Conservation (phyloP, 305 asterid species). For the Ilex paraguariensis region DNA sequence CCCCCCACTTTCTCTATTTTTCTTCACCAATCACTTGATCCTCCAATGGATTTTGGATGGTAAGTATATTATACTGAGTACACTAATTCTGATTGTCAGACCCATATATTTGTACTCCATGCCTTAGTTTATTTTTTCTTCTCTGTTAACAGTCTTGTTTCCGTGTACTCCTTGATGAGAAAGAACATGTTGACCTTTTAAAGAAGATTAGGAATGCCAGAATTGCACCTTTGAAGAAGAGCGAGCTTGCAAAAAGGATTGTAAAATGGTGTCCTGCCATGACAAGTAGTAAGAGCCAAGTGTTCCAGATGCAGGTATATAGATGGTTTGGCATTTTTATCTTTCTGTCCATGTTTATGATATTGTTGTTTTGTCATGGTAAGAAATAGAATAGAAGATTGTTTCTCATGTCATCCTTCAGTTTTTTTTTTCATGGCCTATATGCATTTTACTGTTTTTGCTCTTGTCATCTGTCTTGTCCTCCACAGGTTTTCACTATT, state of each 20-base stretch:
- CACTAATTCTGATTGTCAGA: background rate
- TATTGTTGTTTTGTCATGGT: too few relatives aligned
- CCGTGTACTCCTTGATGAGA: conserved; percentile 59
- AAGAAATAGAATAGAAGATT: too few relatives aligned
- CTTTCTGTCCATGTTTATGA: too few relatives aligned
- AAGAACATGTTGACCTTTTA: conserved; percentile 38
- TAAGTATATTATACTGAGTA: too few relatives aligned
- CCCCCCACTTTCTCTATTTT: too few relatives aligned
- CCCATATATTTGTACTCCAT: background rate
- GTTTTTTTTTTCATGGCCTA: too few relatives aligned
- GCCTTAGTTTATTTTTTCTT: conserved; percentile 6
- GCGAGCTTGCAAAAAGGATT: conserved; percentile 36
- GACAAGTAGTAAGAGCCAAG: conserved; percentile 41
- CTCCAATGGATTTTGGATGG: too few relatives aligned
- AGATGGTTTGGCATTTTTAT: conserved; percentile 52
- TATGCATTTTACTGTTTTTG: too few relatives aligned
- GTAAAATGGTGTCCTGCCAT: conserved; percentile 63
- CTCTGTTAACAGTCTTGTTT: conserved; percentile 52
- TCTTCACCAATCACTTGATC: too few relatives aligned
- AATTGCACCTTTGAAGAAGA: conserved; percentile 57
- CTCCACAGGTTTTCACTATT: too few relatives aligned
- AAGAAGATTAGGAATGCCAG: conserved; percentile 70
- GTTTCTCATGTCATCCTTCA: too few relatives aligned
- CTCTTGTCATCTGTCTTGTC: too few relatives aligned
- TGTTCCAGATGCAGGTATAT: conserved; percentile 71